Conservation (phyloP, 2,329 filamentous ascomycete species). For the Passalora sequoiae region DNA sequence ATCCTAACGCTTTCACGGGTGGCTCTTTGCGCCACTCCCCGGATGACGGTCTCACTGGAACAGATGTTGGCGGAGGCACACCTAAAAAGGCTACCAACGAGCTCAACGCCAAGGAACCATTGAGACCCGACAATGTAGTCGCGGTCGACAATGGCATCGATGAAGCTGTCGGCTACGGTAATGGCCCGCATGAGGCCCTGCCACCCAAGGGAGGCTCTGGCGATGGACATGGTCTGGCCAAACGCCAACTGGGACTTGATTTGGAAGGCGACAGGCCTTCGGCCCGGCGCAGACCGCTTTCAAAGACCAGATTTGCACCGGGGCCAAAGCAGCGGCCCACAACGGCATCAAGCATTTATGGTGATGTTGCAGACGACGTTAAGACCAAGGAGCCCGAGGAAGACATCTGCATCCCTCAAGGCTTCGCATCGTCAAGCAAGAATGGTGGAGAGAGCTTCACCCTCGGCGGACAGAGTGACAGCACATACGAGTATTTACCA, state of each 20-base stretch:
- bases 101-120: conserved; percentile 5
- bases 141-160: not conserved
- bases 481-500: conserved; percentile 54
- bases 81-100: conserved; percentile 1
- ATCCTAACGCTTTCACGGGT: not conserved
- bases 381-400: conserved; percentile 3
- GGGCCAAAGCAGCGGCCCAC: not conserved
- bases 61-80: not conserved
- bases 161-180: not conserved
- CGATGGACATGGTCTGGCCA: conserved; percentile 4
- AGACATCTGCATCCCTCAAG: conserved; percentile 40
- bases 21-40: conserved; percentile 3
- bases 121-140: conserved; percentile 1
- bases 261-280: not conserved
- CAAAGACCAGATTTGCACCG: not conserved
- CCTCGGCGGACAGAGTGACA: conserved; percentile 53
- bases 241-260: conserved; percentile 13
- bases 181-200: conserved; percentile 1
- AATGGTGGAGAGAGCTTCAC: conserved; percentile 49
- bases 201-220: conserved; percentile 4
- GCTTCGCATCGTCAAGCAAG: conserved; percentile 48
- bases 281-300: not conserved
- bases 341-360: not conserved
- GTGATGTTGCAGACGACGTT: not conserved
- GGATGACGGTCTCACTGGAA: conserved; percentile 1